Evolutionary conservation across 2,329 filamentous ascomycete genomes (phyloP), one percentile per base, ranked within the genome.

Genomic region (Cordyceps cicadae): DNA sequence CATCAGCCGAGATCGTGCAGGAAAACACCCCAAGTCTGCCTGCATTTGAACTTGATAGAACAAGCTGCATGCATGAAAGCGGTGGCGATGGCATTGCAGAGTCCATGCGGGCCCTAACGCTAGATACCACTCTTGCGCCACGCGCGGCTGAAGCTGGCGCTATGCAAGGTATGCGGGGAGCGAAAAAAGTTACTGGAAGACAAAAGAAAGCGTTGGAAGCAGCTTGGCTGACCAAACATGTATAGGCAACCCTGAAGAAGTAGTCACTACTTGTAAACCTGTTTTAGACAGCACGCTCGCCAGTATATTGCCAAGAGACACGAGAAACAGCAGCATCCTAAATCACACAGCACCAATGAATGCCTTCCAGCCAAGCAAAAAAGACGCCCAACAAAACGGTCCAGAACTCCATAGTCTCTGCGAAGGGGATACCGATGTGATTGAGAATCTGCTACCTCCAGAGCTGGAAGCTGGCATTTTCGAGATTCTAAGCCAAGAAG

Each of bases 361-460:
- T 26, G 26, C 24, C 46, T 19, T 14, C n/a, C 11, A 43, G 14
- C n/a, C 41, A 12, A 29, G 29, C 49, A 19, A 34, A 1, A 39
- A 51, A 29, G 56, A 49, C n/a, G 14, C 46, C 15, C 45, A 37
- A 26, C 26, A 54, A 61, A 66, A 39, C 51, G 67, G 52, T 43
- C 65, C 64, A 54, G 55, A 63, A 65, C 19, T 34, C 4, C 66
- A 46, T 29, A 72, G 72, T 7, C 82, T 96, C 55, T 92, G 89
- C 51, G 89, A 92, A 71, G 89, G 91, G 8, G 92, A 96, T 69
- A 95, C 90, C 0, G 81, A 80, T 48, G 81, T 97, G 46, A 78
- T 92, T 43, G 78, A 86, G 63, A 77, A 92, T 64, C 75, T 96
- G 37, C 80, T 97, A 1, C 79, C 89, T 1, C 69, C 74, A 0